phyloP scores from a whole-genome alignment of 108 stramenopile genomes.

The Aureococcus anophagefferens region DNA sequence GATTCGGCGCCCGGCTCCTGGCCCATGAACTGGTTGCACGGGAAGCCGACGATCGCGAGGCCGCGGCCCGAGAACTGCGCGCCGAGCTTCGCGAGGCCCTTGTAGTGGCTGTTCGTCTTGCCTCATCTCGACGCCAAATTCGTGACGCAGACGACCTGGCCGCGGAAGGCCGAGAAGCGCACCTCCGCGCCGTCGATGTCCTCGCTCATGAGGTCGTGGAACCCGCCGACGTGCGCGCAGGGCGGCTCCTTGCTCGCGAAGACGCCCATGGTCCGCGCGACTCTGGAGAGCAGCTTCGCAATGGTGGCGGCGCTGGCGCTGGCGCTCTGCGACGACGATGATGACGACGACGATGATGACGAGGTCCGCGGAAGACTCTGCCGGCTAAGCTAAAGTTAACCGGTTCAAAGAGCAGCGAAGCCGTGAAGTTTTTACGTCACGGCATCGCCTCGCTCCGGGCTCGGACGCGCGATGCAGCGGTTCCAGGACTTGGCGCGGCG shows the following conservation, averaged over 20 bases:
- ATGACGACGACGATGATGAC: too few relatives aligned
- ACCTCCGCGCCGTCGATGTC: neutral
- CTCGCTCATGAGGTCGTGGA: neutral
- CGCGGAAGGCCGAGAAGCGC: neutral
- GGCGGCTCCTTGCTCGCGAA: neutral
- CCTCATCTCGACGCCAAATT: neutral
- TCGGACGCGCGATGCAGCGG: too few relatives aligned
- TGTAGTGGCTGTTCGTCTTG: neutral
- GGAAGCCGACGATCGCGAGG: conserved; percentile 44
- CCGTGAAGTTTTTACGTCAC: too few relatives aligned
- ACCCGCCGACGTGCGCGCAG: neutral
- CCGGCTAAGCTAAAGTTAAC: too few relatives aligned
- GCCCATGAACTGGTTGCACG: conserved; percentile 46
- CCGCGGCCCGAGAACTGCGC: conserved; percentile 15
- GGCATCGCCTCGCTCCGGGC: too few relatives aligned
- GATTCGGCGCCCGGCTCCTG: conserved; percentile 24
- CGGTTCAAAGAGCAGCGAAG: too few relatives aligned
- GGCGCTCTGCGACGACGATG: too few relatives aligned
- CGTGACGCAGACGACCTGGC: neutral
- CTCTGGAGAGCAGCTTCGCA: too few relatives aligned
- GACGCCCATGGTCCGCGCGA: neutral
- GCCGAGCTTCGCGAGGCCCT: conserved; percentile 8
- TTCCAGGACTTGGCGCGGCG: too few relatives aligned
- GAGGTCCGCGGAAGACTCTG: too few relatives aligned
- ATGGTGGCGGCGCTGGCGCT: too few relatives aligned